A percentile compares a stretch with the other conserved stretches of the same genome.
These are phyloP conservation scores for Dillenia turbinata DNA, from an alignment of 164 flowering plant genomes.

Conservation along the genomic window DNA sequence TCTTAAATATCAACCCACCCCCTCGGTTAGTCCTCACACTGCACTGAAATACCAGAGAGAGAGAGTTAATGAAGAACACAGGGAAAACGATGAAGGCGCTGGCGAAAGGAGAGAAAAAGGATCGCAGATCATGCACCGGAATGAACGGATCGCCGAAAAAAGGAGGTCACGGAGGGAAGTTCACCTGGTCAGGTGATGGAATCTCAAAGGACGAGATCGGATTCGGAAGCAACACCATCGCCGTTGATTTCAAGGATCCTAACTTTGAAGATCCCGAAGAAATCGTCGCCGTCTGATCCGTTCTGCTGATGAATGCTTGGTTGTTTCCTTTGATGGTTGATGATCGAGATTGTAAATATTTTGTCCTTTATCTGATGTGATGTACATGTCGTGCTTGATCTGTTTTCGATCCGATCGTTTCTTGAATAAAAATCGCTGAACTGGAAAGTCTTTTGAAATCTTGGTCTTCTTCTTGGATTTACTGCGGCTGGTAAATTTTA, in stretches of 20 bases:
- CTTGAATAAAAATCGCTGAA: neutral
- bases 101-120: slow-evolving; percentile 36
- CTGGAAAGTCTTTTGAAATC: neutral
- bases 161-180: slow-evolving; percentile 68
- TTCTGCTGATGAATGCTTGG: neutral
- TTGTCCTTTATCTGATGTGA: neutral
- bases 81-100: slow-evolving; percentile 24
- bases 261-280: slow-evolving; percentile 56
- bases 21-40: too few species aligned
- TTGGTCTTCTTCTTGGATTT: too few species aligned
- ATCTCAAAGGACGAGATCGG: slow-evolving; percentile 28
- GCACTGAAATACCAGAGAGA: too few species aligned
- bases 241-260: slow-evolving; percentile 47
- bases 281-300: slow-evolving; percentile 8
- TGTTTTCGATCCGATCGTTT: neutral
- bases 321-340: neutral
- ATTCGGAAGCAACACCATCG: slow-evolving; percentile 12
- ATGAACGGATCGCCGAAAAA: slow-evolving; percentile 62
- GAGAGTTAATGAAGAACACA: neutral
- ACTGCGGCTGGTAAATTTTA: too few species aligned
- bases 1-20: too few species aligned
- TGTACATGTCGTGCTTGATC: neutral
- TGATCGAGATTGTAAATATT: neutral
- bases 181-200: slow-evolving; percentile 53
- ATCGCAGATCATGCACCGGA: slow-evolving; percentile 50